phyloP scores from a whole-genome alignment of 345 rosid species.

The Syzygium jambos region DNA sequence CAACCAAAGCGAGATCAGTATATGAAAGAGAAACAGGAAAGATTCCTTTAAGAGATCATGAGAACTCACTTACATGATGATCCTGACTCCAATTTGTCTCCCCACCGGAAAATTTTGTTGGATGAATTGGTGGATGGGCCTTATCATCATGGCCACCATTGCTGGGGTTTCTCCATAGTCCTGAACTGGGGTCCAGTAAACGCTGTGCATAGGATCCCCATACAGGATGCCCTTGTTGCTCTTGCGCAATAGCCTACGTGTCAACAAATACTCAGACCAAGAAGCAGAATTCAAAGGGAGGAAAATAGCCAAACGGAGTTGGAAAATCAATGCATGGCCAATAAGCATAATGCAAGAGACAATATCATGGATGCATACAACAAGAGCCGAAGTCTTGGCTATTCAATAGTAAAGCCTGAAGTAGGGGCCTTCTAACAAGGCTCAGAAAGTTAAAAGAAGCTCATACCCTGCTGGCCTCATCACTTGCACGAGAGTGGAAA shows the following conservation, averaged over 20 bases:
- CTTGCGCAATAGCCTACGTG: slow-evolving; percentile 67
- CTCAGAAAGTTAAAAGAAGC: neutral
- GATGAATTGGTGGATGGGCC: slow-evolving; percentile 99
- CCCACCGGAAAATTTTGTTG: slow-evolving; percentile 87
- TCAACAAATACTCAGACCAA: slow-evolving; percentile 10
- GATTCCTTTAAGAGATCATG: neutral
- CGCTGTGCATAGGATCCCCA: slow-evolving; percentile 94
- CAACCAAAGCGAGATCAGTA: neutral
- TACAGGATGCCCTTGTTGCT: slow-evolving; percentile 72
- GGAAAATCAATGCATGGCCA: neutral
- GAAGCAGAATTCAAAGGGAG: slow-evolving; percentile 1
- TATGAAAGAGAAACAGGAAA: neutral
- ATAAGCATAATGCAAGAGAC: neutral
- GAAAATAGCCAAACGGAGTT: neutral
- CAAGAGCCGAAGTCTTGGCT: neutral
- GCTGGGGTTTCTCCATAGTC: slow-evolving; percentile 93
- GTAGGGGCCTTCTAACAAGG: neutral
- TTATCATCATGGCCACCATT: slow-evolving; percentile 98
- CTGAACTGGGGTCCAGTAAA: slow-evolving; percentile 60
- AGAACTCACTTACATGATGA: slow-evolving; percentile 50
- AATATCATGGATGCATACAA: neutral
- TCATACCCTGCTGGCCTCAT: neutral
- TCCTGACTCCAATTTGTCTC: slow-evolving; percentile 83
- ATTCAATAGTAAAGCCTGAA: neutral
- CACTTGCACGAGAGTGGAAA: neutral